A percentile compares a stretch with the other conserved stretches of the same genome.
phyloP scores from a whole-genome alignment of 805 yeast species.

The Danielozyma ontarioensis region DNA sequence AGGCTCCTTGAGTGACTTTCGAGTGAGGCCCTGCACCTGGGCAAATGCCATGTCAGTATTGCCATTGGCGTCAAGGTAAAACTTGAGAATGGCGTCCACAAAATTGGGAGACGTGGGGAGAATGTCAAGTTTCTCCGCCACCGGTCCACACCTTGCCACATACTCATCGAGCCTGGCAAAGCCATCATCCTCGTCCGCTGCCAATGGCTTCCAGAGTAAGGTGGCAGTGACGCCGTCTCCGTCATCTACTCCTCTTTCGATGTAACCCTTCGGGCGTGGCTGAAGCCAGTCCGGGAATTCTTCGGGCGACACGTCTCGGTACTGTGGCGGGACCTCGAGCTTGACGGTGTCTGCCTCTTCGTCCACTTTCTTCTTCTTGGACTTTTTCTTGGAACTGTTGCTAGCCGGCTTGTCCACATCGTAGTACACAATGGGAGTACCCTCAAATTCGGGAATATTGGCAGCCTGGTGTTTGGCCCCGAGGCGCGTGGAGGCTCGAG shows the following conservation, averaged over 20 bases:
- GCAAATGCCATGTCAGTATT: slow-evolving; percentile 46
- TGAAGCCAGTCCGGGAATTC: slow-evolving; percentile 73
- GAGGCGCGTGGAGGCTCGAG: slow-evolving; percentile 71
- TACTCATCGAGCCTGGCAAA: slow-evolving; percentile 45
- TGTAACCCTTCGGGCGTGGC: slow-evolving; percentile 72
- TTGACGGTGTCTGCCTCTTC: slow-evolving; percentile 14
- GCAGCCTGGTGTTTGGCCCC: slow-evolving; percentile 73
- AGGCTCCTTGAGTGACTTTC: slow-evolving; percentile 69
- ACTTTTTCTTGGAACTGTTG: slow-evolving; percentile 4
- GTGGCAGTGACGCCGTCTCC: slow-evolving; percentile 47
- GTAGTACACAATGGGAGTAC: slow-evolving; percentile 62
- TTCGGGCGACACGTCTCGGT: slow-evolving; percentile 29
- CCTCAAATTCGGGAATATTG: slow-evolving; percentile 57
- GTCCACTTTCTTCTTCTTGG: slow-evolving; percentile 12
- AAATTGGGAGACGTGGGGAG: slow-evolving; percentile 73
- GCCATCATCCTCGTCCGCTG: slow-evolving; percentile 19
- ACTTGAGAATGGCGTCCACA: slow-evolving; percentile 63
- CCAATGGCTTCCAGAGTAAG: slow-evolving; percentile 59
- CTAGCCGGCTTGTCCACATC: slow-evolving; percentile 29
- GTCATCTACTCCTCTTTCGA: slow-evolving; percentile 77
- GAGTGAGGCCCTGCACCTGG: slow-evolving; percentile 43
- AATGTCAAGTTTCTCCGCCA: slow-evolving; percentile 53
- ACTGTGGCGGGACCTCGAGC: slow-evolving; percentile 47
- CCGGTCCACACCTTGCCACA: slow-evolving; percentile 47
- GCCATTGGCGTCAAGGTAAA: slow-evolving; percentile 48